Evolutionary conservation across 768 basidiomycete species (phyloP).

Genomic region (Sporobolomyces pararoseus): DNA sequence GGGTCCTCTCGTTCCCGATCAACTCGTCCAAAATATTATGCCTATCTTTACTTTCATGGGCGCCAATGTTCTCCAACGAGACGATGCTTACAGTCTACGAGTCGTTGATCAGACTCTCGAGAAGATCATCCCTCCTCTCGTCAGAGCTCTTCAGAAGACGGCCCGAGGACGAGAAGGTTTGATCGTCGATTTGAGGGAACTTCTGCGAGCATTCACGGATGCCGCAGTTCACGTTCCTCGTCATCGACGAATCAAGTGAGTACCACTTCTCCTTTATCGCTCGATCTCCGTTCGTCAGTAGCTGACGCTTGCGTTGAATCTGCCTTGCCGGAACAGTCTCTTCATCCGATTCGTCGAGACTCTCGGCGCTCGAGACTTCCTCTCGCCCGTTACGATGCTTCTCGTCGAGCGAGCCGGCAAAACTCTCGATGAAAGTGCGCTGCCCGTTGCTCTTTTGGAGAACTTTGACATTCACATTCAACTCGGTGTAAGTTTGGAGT

Average conservation of each 20-base stretch:
- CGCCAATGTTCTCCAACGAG: conserved; percentile 92
- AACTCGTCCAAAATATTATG: conserved; percentile 91
- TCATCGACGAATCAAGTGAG: conserved; percentile 82
- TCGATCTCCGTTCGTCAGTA: neutral
- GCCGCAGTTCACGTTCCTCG: conserved; percentile 86
- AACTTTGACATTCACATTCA: conserved; percentile 44
- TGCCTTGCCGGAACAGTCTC: conserved; percentile 58
- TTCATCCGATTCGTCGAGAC: conserved; percentile 81
- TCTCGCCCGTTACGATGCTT: conserved; percentile 76
- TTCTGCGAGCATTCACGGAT: conserved; percentile 87
- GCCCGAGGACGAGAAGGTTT: conserved; percentile 60
- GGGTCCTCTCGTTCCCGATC: conserved; percentile 78
- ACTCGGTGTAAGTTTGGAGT: conserved; percentile 38
- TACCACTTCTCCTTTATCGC: conserved; percentile 17
- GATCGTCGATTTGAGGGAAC: conserved; percentile 53
- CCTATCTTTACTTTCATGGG: conserved; percentile 99
- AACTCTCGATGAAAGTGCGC: conserved; percentile 60
- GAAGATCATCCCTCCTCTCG: conserved; percentile 89
- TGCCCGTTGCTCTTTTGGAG: conserved; percentile 61
- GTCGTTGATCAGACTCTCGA: conserved; percentile 95
- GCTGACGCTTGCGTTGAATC: no score
- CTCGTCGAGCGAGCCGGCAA: conserved; percentile 73
- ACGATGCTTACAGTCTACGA: conserved; percentile 89
- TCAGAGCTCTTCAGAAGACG: conserved; percentile 65
- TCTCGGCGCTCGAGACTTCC: conserved; percentile 72